Evolutionary conservation across 2,329 filamentous ascomycete genomes (phyloP).

Genomic region (Periconia sp.): DNA sequence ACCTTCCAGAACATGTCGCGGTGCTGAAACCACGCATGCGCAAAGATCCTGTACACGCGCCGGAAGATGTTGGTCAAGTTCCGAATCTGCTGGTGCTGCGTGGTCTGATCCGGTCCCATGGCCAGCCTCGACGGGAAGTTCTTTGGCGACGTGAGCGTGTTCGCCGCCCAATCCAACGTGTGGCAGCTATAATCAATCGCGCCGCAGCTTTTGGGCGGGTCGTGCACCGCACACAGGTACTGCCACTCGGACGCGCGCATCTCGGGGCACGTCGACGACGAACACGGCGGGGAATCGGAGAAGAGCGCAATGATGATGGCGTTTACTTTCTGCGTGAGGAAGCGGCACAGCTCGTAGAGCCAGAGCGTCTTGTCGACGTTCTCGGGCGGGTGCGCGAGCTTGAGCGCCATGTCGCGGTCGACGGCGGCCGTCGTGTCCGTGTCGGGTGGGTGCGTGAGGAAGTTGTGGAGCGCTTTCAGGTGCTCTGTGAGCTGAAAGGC

Average conservation of each 20-base stretch:
- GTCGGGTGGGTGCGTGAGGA: conserved; percentile 66
- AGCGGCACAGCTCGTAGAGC: conserved; percentile 97
- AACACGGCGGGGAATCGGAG: conserved; percentile 87
- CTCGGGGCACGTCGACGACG: conserved; percentile 85
- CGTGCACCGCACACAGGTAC: conserved; percentile 96
- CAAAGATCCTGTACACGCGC: conserved; percentile 92
- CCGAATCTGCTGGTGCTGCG: conserved; percentile 62
- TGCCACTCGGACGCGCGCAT: conserved; percentile 99
- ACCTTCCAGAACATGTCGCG: conserved; percentile 93
- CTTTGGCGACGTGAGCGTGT: conserved; percentile 90
- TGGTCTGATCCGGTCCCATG: conserved; percentile 49
- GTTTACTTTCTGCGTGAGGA: conserved; percentile 93
- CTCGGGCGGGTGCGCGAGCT: conserved; percentile 77
- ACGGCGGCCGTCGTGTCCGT: conserved; percentile 67
- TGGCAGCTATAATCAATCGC: conserved; percentile 99
- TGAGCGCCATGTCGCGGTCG: conserved; percentile 71
- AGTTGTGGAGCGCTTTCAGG: conserved; percentile 85
- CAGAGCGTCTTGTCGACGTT: conserved; percentile 85
- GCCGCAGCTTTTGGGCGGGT: conserved; percentile 94
- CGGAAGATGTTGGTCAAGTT: conserved; percentile 95
- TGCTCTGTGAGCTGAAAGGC: conserved; percentile 98
- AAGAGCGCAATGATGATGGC: conserved; percentile 90
- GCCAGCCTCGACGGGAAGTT: conserved; percentile 87
- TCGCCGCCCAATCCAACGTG: conserved; percentile 96
- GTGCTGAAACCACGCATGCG: conserved; percentile 98